phyloP scores from a whole-genome alignment of 2,329 filamentous ascomycete genomes.

The Fusarium graminum region DNA sequence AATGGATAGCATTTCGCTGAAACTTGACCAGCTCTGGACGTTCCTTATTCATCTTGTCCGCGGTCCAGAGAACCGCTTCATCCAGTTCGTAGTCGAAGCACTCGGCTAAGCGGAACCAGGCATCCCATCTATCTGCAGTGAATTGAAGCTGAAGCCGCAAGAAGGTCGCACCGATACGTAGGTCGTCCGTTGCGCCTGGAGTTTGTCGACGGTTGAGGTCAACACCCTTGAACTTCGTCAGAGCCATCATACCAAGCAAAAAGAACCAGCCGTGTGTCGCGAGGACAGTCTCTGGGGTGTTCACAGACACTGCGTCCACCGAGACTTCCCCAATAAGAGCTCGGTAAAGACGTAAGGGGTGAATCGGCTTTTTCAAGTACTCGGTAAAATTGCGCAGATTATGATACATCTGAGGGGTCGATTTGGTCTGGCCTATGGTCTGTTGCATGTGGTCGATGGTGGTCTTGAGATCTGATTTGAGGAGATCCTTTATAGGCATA shows the following conservation, averaged over 20 bases:
- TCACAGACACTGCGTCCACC: slow-evolving; percentile 78
- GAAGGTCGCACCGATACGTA: slow-evolving; percentile 84
- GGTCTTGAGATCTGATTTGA: slow-evolving; percentile 89
- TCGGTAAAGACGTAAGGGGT: slow-evolving; percentile 82
- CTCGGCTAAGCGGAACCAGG: slow-evolving; percentile 89
- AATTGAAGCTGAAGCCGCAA: slow-evolving; percentile 86
- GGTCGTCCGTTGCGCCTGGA: slow-evolving; percentile 83
- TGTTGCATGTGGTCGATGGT: slow-evolving; percentile 95
- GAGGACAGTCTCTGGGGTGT: slow-evolving; percentile 75
- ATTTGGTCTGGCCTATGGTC: slow-evolving; percentile 82
- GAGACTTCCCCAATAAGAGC: slow-evolving; percentile 83
- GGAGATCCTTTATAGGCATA: slow-evolving; percentile 89
- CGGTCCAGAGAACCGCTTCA: slow-evolving; percentile 87
- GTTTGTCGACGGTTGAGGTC: slow-evolving; percentile 80
- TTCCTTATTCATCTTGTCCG: slow-evolving; percentile 91
- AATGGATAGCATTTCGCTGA: slow-evolving; percentile 86
- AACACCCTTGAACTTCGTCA: slow-evolving; percentile 83
- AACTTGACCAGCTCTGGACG: slow-evolving; percentile 79
- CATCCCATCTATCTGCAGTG: slow-evolving; percentile 85
- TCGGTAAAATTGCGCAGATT: slow-evolving; percentile 87
- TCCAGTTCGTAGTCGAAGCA: slow-evolving; percentile 90
- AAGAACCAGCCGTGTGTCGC: slow-evolving; percentile 93
- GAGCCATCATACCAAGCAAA: slow-evolving; percentile 85
- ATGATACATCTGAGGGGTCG: slow-evolving; percentile 83
- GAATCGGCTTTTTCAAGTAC: slow-evolving; percentile 85